A percentile compares a stretch with the other conserved stretches of the same genome.
Evolutionary conservation across 2,329 filamentous ascomycete species (phyloP).

Genomic region (Trichoderma simmonsii): DNA sequence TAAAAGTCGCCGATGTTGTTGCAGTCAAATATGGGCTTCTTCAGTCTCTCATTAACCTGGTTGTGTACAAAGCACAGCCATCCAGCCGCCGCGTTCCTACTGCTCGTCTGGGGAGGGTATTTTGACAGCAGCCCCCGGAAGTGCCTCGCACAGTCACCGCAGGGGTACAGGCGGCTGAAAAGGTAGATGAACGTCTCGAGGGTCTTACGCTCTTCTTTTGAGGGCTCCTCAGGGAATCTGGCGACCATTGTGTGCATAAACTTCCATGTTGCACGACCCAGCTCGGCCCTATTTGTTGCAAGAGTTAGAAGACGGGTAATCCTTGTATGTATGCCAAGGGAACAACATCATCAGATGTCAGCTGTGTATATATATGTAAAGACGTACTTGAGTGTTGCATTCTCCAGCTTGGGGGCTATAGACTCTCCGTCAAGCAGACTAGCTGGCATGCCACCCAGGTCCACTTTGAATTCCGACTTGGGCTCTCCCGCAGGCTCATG

Average conservation of each 20-base stretch:
- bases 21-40: conserved; percentile 63
- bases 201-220: conserved; percentile 58
- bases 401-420: conserved; percentile 78
- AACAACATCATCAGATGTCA: not conserved
- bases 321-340: not conserved
- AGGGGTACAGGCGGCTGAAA: conserved; percentile 67
- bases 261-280: conserved; percentile 67
- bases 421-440: conserved; percentile 62
- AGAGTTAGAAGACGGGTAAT: not conserved
- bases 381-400: conserved; percentile 72
- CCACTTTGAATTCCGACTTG: conserved; percentile 34
- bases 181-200: conserved; percentile 64
- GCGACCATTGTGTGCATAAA: conserved; percentile 69
- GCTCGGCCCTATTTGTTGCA: conserved; percentile 49
- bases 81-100: conserved; percentile 60
- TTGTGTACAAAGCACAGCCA: conserved; percentile 70
- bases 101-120: conserved; percentile 63
- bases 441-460: conserved; percentile 43
- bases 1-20: conserved; percentile 67
- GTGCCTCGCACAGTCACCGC: conserved; percentile 66
- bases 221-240: conserved; percentile 64
- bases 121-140: conserved; percentile 60
- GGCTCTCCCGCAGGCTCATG: conserved; percentile 24
- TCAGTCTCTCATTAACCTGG: conserved; percentile 60
- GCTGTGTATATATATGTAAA: not conserved